Conservation (phyloP, 2,329 filamentous ascomycete genomes). For the Colletotrichum sp. region DNA sequence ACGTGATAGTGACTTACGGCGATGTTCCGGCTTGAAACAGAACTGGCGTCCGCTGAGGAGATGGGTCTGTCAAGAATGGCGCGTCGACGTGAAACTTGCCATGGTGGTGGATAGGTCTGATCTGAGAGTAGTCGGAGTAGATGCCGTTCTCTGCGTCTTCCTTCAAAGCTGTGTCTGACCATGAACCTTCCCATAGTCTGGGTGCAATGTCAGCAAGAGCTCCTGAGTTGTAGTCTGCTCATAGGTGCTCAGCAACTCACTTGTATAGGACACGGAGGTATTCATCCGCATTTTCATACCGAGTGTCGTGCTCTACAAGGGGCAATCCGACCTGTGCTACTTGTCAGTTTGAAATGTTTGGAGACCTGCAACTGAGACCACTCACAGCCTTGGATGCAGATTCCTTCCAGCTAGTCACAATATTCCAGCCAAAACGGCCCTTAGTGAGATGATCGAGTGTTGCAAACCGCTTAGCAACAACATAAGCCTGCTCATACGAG, state of each 20-base stretch:
- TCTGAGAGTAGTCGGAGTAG: slow-evolving; percentile 1
- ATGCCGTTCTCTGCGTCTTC: not conserved
- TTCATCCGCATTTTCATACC: slow-evolving; percentile 66
- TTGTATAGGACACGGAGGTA: slow-evolving; percentile 68
- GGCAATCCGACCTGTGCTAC: slow-evolving; percentile 55
- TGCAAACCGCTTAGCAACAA: slow-evolving; percentile 66
- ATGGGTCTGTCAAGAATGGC: slow-evolving; percentile 42
- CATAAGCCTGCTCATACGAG: slow-evolving; percentile 65
- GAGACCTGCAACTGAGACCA: fast-evolving
- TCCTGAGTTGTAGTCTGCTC: not conserved
- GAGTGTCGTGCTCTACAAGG: slow-evolving; percentile 63
- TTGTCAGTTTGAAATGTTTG: not conserved
- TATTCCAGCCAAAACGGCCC: slow-evolving; percentile 69
- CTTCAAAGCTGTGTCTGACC: not conserved
- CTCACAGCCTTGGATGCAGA: slow-evolving; percentile 59
- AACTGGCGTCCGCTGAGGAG: slow-evolving; percentile 61
- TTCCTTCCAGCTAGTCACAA: slow-evolving; percentile 65
- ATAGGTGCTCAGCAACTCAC: slow-evolving; percentile 33
- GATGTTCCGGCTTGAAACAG: slow-evolving; percentile 66
- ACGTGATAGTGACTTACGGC: not conserved
- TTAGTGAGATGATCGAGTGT: slow-evolving; percentile 66
- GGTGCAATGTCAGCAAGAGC: too few relatives aligned
- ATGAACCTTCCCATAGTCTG: slow-evolving; percentile 6
- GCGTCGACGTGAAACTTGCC: slow-evolving; percentile 6
- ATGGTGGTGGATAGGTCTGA: slow-evolving; percentile 1